Evolutionary conservation across 202 grass and related monocot genomes (phyloP), one percentile per base, ranked within the genome.

Genomic region (Panicum hallii): DNA sequence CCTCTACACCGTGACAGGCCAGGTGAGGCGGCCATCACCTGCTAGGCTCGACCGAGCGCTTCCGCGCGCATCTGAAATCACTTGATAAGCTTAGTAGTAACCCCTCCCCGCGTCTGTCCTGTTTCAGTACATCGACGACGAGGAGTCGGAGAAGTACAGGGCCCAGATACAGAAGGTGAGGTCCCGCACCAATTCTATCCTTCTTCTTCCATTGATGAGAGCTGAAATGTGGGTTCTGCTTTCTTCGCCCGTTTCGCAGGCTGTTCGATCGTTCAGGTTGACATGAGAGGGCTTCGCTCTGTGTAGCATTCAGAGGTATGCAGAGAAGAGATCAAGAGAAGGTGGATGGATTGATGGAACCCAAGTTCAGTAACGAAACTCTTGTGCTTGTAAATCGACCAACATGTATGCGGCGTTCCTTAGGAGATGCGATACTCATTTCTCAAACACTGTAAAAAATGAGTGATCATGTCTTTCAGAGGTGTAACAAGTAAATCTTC

Each of bases 1-100:
- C 48, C 88, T 99, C 20, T 99, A 99, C 81, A 99, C 97, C 15
- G 91, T 99, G 73, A 99, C 96, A 14, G 93, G 96, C 57, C 95
- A 93, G 89, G 95, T 93, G 72, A 56, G 72, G 26, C 26, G 26
- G 26, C 12, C 32, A 42, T 11, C 7, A 10, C 2, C 15, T 42
- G 38, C 30, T 9, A 36, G 28, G 0, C 61, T 14, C 34, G 11
- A 0, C 30, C 30, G 13, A 38, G 9, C 63, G 63, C 15, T 17
- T 10, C 15, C 0, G 14, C 26, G 26, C 26, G 26, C 13, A 8
- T 13, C 75, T 16, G 22, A 4, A 13, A 16, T 22, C 4, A 38
- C 69, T 46, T 79, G 44, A 28, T 60, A 7, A 66, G 26, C 8
- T 68, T 74, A 58, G n/a, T 12, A 10, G 9, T 26, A 22, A 60